Percentiles rank a stretch among this genome's conserved stretches.
These are phyloP conservation scores for Pseudocercospora cruenta DNA, from an alignment of 2,329 filamentous ascomycete species.

Conservation along the genomic window DNA sequence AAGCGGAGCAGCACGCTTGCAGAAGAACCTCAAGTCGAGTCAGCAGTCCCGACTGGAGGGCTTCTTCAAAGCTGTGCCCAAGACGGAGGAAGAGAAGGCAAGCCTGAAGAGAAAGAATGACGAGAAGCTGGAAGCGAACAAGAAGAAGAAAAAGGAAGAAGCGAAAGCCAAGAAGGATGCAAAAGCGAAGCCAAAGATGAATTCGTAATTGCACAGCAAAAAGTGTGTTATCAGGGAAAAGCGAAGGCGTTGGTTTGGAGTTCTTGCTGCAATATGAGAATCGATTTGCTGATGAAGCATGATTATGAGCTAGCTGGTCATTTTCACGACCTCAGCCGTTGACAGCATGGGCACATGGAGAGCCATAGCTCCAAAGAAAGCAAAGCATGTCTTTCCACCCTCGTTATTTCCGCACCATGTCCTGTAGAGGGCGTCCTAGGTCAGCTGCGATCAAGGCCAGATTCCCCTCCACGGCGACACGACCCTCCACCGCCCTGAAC, in stretches of 20 bases:
- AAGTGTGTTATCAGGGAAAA: slow-evolving; percentile 13
- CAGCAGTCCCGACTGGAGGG: slow-evolving; percentile 92
- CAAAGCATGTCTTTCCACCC: too few relatives aligned
- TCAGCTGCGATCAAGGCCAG: too few relatives aligned
- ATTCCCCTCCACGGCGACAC: too few relatives aligned
- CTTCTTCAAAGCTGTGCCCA: slow-evolving; percentile 93
- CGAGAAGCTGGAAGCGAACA: slow-evolving; percentile 86
- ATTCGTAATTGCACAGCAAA: slow-evolving; percentile 28
- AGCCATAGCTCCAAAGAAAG: too few relatives aligned
- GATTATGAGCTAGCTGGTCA: too few relatives aligned
- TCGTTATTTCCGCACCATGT: too few relatives aligned
- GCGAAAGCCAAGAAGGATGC: slow-evolving; percentile 93
- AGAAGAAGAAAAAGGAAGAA: slow-evolving; percentile 92
- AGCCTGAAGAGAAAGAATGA: slow-evolving; percentile 90
- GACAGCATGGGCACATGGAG: too few relatives aligned
- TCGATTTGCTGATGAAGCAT: background rate
- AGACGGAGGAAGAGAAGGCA: slow-evolving; percentile 83
- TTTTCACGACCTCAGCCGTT: too few relatives aligned
- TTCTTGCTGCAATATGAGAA: slow-evolving; percentile 6
- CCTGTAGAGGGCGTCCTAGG: too few relatives aligned
- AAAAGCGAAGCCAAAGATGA: slow-evolving; percentile 74
- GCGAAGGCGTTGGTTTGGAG: slow-evolving; percentile 30
- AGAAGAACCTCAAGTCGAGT: slow-evolving; percentile 87
- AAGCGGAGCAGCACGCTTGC: slow-evolving; percentile 72
- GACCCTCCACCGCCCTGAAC: too few relatives aligned